Conservation (phyloP, 108 stramenopile species). For the Cyclotella kingstonii region DNA sequence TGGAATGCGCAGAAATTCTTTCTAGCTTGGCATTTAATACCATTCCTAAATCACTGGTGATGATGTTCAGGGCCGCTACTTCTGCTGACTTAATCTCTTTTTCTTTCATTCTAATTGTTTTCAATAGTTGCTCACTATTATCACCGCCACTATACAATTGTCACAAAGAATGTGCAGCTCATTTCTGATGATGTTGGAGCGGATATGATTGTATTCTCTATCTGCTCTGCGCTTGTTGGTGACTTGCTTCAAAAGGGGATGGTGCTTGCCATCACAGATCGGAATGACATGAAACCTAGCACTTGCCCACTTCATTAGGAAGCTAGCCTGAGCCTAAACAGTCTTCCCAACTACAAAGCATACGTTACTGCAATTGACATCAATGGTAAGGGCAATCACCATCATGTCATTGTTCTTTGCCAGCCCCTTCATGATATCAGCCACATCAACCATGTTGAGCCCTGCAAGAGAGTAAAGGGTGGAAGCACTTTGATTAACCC, state of each 20-base stretch:
- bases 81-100: not conserved
- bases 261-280: slow-evolving; percentile 7
- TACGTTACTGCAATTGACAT: slow-evolving; percentile 10
- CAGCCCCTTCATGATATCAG: not conserved
- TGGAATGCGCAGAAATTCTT: slow-evolving; percentile 2
- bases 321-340: not conserved
- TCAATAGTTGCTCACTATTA: not conserved
- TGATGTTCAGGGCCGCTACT: not conserved
- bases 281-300: not conserved
- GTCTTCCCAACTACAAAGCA: slow-evolving; percentile 8
- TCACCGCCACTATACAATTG: not conserved
- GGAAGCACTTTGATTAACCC: not conserved
- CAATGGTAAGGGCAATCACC: not conserved
- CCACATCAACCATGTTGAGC: slow-evolving; percentile 1
- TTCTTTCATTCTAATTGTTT: slow-evolving; percentile 1
- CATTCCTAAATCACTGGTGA: not conserved
- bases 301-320: slow-evolving; percentile 13
- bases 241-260: slow-evolving; percentile 14
- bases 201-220: slow-evolving; percentile 1
- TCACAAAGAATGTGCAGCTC: not conserved
- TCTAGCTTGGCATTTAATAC: slow-evolving; percentile 4
- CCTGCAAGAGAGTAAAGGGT: slow-evolving; percentile 3
- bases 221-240: slow-evolving; percentile 13
- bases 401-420: not conserved
- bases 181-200: not conserved